Evolutionary conservation across 2,329 filamentous ascomycete species (phyloP).

Genomic region (Immersiporthe knoxdaviesiana): DNA sequence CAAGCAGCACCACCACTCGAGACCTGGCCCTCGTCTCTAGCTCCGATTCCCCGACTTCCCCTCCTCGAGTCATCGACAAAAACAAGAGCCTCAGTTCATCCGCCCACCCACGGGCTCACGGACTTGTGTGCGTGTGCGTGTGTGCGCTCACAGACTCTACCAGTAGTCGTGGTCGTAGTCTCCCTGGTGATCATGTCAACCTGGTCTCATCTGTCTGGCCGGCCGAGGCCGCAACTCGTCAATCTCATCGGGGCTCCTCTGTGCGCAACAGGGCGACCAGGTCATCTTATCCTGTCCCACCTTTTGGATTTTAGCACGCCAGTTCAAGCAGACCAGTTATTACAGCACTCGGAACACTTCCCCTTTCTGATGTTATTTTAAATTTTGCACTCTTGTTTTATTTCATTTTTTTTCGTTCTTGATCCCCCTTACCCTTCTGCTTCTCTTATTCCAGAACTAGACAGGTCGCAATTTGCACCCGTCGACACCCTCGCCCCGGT

Average conservation of each 20-base stretch:
- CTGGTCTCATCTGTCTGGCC: background rate
- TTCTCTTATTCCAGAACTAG: slow-evolving; percentile 11
- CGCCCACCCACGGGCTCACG: background rate
- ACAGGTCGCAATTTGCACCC: slow-evolving; percentile 22
- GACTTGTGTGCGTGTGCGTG: too few species aligned
- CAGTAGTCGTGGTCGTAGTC: too few species aligned
- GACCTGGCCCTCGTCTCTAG: background rate
- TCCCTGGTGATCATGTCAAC: background rate
- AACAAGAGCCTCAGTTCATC: background rate
- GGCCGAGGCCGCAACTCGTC: background rate
- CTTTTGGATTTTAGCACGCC: background rate
- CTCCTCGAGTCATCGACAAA: background rate
- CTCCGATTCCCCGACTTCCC: background rate
- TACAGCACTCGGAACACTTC: background rate
- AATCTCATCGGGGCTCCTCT: background rate
- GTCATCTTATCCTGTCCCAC: slow-evolving; percentile 10
- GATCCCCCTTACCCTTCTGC: background rate
- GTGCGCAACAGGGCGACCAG: background rate
- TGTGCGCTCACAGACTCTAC: background rate
- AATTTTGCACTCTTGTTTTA: background rate
- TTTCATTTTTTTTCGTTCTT: background rate
- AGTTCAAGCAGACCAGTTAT: background rate
- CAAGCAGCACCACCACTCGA: too few species aligned
- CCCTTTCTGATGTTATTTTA: slow-evolving; percentile 1
- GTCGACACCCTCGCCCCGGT: slow-evolving; percentile 12